These are phyloP conservation scores for Simmondsia chinensis DNA, from an alignment of 148 eudicot species.

Conservation along the genomic window DNA sequence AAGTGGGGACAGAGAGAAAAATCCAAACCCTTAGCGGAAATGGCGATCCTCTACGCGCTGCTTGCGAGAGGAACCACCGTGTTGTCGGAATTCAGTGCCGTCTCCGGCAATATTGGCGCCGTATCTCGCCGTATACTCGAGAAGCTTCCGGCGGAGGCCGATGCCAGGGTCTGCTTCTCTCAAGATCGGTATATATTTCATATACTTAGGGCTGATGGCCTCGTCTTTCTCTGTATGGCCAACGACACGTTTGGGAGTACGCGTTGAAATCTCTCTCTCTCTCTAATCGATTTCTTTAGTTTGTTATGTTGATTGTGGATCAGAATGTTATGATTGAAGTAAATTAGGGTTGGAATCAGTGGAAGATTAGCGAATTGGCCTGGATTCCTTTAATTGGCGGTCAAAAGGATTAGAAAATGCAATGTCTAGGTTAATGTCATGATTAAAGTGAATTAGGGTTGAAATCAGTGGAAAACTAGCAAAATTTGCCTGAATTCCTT, in stretches of 20 bases:
- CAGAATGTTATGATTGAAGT: no score
- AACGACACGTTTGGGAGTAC: constrained; percentile 90
- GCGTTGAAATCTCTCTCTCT: constrained; percentile 10
- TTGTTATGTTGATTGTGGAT: not conserved
- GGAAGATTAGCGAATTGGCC: no score
- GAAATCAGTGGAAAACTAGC: no score
- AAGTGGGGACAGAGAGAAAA: no score
- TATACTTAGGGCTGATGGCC: constrained; percentile 63
- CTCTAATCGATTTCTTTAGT: not conserved
- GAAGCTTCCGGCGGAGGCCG: constrained; percentile 58
- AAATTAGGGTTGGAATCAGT: no score
- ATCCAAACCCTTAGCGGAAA: no score
- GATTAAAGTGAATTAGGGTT: not conserved
- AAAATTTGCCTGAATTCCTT: no score
- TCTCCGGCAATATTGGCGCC: constrained; percentile 75
- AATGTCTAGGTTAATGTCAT: not conserved
- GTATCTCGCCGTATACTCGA: constrained; percentile 84
- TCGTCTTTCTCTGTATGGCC: constrained; percentile 89
- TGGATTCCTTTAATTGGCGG: not conserved
- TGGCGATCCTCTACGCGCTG: constrained; percentile 88
- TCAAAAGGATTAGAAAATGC: not conserved
- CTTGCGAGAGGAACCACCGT: constrained; percentile 91
- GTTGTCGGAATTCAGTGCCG: constrained; percentile 90
- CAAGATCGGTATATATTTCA: constrained; percentile 93
- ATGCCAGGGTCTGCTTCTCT: constrained; percentile 76